Evolutionary conservation across 1,284 basidiomycete species (phyloP), one percentile per base, ranked within the genome.

Genomic region (Mycena sp.): DNA sequence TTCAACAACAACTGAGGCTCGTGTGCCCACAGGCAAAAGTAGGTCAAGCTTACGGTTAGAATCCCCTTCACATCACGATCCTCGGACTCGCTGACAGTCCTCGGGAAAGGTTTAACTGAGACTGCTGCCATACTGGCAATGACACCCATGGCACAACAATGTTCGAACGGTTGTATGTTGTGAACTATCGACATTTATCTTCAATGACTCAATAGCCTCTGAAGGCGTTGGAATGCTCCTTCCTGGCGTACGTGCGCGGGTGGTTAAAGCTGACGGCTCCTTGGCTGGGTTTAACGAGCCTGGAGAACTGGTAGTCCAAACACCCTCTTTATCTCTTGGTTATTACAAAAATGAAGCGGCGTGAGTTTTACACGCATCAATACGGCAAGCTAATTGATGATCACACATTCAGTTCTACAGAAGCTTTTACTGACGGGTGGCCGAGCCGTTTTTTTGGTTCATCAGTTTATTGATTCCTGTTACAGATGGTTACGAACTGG

Each of bases 401-500:
- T n/a, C n/a, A n/a, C n/a, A n/a, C 28, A 14, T 45, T 45, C 28
- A 60, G 37, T 21, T 48, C 59, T 10, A 51, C 38, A 32, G 59
- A 49, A 19, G n/a, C 52, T 4, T 61, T 48, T 43, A 50, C 37
- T 17, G 16, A 44, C 35, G 52, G 55, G 37, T 35, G 59, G 58
- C 48, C 32, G 41, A n/a, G 58, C 16, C n/a, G 16, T 16, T 25
- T 4, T 2, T 4, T 37, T n/a, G 5, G 9, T 32, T 12, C 16
- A 19, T 17, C 4, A 26, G 11, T 11, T 32, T 12, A 1, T 37
- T 28, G n/a, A 25, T 58, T 26, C 17, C 26, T 4, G 26, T 7
- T 19, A 9, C 30, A 86, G 88, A 37, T 92, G 90, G 90, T 81
- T 91, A 6, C 82, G 80, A 38, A 91, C 90, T 0, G 90, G 90